A percentile compares a stretch with the other conserved stretches of the same genome.
These are phyloP conservation scores for Amanita pseudoporphyria DNA, from an alignment of 768 basidiomycete species.

Conservation along the genomic window DNA sequence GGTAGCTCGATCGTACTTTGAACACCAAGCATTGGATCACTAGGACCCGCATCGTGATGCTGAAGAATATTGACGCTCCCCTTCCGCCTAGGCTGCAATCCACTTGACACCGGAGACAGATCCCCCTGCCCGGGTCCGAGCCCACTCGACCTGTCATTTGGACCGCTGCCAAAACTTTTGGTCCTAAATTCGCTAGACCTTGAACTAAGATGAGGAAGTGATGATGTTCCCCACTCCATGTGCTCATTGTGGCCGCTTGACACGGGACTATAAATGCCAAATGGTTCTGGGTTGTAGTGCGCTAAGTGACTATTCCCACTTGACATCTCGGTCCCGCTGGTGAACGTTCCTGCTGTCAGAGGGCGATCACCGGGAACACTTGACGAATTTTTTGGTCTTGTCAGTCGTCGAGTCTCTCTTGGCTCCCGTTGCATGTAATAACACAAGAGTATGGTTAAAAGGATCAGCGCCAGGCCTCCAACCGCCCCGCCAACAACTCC, in stretches of 20 bases:
- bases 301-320: conserved; percentile 45
- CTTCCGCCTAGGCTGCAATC: conserved; percentile 19
- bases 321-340: too few relatives aligned
- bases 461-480: conserved; percentile 38
- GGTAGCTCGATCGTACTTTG: conserved; percentile 65
- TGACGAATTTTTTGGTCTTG: conserved; percentile 49
- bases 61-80: conserved; percentile 67
- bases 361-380: too few relatives aligned
- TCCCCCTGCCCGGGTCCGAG: not conserved
- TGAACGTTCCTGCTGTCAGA: too few relatives aligned
- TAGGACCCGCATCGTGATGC: conserved; percentile 74
- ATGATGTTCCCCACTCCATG: conserved; percentile 10
- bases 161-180: conserved; percentile 16
- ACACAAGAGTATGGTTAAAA: conserved; percentile 28
- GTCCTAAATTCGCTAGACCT: not conserved
- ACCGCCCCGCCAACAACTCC: conserved; percentile 47
- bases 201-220: not conserved
- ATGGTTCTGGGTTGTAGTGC: conserved; percentile 70
- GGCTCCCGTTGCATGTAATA: conserved; percentile 42
- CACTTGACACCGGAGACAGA: not conserved
- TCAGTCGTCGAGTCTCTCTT: conserved; percentile 24
- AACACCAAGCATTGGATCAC: conserved; percentile 16
- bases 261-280: conserved; percentile 48
- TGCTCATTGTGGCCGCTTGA: conserved; percentile 10
- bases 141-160: not conserved